These are phyloP conservation scores for Pythium sp. DNA, from an alignment of 352 stramenopile species.

Conservation along the genomic window DNA sequence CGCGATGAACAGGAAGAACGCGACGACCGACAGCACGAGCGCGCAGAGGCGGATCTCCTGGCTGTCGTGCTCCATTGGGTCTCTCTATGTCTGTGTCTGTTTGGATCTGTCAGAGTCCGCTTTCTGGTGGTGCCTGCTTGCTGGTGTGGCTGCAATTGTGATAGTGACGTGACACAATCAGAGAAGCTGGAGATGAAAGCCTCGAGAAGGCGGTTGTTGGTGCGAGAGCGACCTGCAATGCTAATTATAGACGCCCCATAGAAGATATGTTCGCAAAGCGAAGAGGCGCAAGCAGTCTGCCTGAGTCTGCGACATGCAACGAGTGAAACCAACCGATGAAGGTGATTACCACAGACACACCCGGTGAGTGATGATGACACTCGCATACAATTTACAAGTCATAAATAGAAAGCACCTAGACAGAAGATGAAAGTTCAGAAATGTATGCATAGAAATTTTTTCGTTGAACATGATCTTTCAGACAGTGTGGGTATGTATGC, in stretches of 20 bases:
- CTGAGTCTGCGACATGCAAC: not conserved
- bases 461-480: too few species aligned
- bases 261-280: not conserved
- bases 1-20: conserved; percentile 63
- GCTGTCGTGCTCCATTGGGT: conserved; percentile 35
- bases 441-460: too few species aligned
- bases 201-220: not conserved
- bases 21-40: conserved; percentile 47
- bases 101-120: not conserved
- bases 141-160: not conserved
- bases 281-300: not conserved
- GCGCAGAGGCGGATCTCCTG: conserved; percentile 52
- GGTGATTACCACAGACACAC: not conserved
- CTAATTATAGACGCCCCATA: not conserved
- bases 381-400: not conserved
- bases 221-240: not conserved
- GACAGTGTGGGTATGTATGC: too few species aligned
- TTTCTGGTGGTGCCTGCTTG: not conserved
- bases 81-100: not conserved
- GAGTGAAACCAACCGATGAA: not conserved
- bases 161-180: conserved; percentile 4
- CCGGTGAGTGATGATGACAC: not conserved
- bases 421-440: not conserved
- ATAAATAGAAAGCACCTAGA: not conserved
- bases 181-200: not conserved